phyloP scores from a whole-genome alignment of 805 yeast species.

The Debaryomyces hansenii region DNA sequence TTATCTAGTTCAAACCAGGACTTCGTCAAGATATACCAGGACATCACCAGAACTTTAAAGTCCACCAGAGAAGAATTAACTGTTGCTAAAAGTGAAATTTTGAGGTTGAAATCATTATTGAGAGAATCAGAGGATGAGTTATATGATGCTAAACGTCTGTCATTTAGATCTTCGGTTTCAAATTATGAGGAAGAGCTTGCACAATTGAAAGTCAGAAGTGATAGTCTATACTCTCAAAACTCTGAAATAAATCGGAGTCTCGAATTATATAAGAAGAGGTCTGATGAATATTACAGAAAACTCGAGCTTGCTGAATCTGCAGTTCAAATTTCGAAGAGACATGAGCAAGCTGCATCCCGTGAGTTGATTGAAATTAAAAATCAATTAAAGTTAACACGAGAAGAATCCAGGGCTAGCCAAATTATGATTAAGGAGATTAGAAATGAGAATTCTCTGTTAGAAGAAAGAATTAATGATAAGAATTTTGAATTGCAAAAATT shows the following conservation, averaged over 20 bases:
- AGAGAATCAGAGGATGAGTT: constrained; percentile 45
- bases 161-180: constrained; percentile 35
- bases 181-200: constrained; percentile 41
- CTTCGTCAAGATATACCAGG: constrained; percentile 50
- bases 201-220: constrained; percentile 56
- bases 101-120: constrained; percentile 40
- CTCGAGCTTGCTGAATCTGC: constrained; percentile 79
- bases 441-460: constrained; percentile 49
- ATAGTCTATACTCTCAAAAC: constrained; percentile 56
- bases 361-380: constrained; percentile 47
- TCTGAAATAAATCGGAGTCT: constrained; percentile 53
- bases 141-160: constrained; percentile 42
- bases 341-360: constrained; percentile 52
- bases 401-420: constrained; percentile 57
- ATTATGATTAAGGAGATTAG: constrained; percentile 52
- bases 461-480: constrained; percentile 56
- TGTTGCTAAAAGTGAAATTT: constrained; percentile 41
- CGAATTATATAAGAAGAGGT: constrained; percentile 64
- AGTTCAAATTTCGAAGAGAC: constrained; percentile 59
- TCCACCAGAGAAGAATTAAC: constrained; percentile 45
- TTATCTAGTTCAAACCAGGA: constrained; percentile 39
- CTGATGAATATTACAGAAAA: constrained; percentile 71
- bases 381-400: constrained; percentile 48
- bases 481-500: constrained; percentile 54
- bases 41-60: constrained; percentile 45